Conservation (phyloP, 495 filamentous ascomycete genomes). For the Sphaerosporella brunnea region DNA sequence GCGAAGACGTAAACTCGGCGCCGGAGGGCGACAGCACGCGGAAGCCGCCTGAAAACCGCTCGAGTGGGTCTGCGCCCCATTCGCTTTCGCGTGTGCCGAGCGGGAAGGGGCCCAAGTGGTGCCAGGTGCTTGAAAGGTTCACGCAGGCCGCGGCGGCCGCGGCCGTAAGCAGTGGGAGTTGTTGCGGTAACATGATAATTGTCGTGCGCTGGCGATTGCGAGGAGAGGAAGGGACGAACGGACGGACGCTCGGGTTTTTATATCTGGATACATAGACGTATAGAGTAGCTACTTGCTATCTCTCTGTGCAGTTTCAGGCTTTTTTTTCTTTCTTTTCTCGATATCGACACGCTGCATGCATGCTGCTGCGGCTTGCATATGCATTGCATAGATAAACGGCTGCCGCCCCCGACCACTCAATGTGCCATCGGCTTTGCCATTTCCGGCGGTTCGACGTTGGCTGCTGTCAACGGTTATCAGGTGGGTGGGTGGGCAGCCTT, state of each 20-base stretch:
- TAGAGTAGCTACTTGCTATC: not conserved
- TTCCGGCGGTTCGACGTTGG: not conserved
- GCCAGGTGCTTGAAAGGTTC: slow-evolving; percentile 26
- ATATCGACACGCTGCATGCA: not conserved
- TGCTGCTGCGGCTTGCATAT: not conserved
- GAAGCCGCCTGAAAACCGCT: not conserved
- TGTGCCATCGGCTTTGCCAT: not conserved
- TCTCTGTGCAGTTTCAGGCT: not conserved
- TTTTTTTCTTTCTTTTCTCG: not conserved
- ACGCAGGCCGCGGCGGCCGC: too few species aligned
- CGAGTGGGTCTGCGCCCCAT: not conserved
- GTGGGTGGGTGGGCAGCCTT: too few species aligned
- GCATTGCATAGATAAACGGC: not conserved
- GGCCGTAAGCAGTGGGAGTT: too few species aligned
- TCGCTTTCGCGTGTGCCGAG: slow-evolving; percentile 35
- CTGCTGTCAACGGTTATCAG: too few species aligned
- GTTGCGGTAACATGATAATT: too few species aligned
- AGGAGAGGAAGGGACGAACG: too few species aligned
- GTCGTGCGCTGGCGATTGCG: too few species aligned
- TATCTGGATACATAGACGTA: too few species aligned
- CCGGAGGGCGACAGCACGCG: not conserved
- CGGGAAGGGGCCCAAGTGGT: slow-evolving; percentile 43
- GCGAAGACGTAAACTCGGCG: not conserved
- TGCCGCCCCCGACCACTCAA: not conserved
- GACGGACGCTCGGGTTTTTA: too few species aligned